phyloP scores from a whole-genome alignment of 1,284 basidiomycete species.

The Pholiota adiposa region DNA sequence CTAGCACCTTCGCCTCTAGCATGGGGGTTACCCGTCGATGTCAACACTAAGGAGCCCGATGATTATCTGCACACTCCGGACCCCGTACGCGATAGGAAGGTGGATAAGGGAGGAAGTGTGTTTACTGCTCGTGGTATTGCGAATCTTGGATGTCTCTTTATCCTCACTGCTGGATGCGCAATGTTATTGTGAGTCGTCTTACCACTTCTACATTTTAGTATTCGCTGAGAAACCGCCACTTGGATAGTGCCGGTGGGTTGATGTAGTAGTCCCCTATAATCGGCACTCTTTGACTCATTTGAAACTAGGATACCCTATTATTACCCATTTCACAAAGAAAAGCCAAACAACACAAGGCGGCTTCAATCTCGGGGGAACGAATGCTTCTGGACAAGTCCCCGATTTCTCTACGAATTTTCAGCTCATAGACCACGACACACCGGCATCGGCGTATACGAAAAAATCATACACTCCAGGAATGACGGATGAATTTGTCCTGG shows the following conservation, averaged over 20 bases:
- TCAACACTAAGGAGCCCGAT: slow-evolving; percentile 40
- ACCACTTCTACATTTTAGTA: background rate
- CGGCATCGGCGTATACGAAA: slow-evolving; percentile 51
- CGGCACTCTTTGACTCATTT: background rate
- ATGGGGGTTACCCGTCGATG: slow-evolving; percentile 37
- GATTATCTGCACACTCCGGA: slow-evolving; percentile 49
- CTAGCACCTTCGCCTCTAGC: slow-evolving; percentile 36
- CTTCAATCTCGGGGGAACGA: slow-evolving; percentile 80
- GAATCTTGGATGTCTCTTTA: slow-evolving; percentile 66
- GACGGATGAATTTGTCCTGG: slow-evolving; percentile 52
- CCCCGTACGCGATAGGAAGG: slow-evolving; percentile 24
- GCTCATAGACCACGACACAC: slow-evolving; percentile 70
- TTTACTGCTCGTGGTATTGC: slow-evolving; percentile 54
- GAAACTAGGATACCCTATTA: slow-evolving; percentile 35
- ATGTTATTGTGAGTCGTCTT: slow-evolving; percentile 51
- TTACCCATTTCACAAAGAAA: slow-evolving; percentile 34
- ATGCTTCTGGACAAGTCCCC: slow-evolving; percentile 68
- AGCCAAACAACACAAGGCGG: slow-evolving; percentile 46
- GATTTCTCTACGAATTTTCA: slow-evolving; percentile 55
- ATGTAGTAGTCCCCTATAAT: background rate
- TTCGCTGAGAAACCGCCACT: slow-evolving; percentile 36
- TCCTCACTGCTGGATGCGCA: slow-evolving; percentile 50
- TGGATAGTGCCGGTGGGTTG: slow-evolving; percentile 24
- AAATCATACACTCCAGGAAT: slow-evolving; percentile 44
- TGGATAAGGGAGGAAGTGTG: slow-evolving; percentile 36